Base-by-base conservation (phyloP, 352 stramenopile genomes). In the Phytophthora pluvialis region DNA sequence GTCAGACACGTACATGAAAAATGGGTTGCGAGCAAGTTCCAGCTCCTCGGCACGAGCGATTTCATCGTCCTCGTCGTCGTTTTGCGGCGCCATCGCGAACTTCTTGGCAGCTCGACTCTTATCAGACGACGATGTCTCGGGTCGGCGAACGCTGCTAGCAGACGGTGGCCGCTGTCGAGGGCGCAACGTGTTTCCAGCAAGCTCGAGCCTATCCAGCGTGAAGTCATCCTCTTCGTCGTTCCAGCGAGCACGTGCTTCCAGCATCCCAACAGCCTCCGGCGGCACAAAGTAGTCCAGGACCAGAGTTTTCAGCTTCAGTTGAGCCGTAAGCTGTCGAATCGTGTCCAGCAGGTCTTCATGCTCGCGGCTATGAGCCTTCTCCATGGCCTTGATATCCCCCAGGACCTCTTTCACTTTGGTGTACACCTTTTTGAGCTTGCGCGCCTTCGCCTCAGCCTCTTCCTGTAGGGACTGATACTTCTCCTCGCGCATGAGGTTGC, bases 381-480 rank as follows among this genome's bases (percentile, higher is more conserved):
- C 89, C 58, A 99, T 87, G 70, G 98, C 95, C 56, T 97, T 93
- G 45, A 99, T 88, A 52, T 99, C 97, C 5, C 69, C 69, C 50
- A 98, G 83, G 6, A 88, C 89, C 36, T 95, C 86, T 54, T 98
- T 97, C 48, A 98, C 82, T 54, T 93, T 91, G 5, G 71, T 80
- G 53, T 91, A 98, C 15, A 99, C 79, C 62, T 98, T 99, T 60
- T 98, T 98, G 32, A 99, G 82, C 70, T 99, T 99, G 9, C 93
- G 94, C 0, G 96, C 98, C 70, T 99, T 99, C 1, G 87, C 93
- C 44, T 98, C 88, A 5, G 97, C 94, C 66, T 99, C 94, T 64
- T 98, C 96, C 49, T 98, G 81, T 11, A 97, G 56, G 3, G 86
- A 90, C 58, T 90, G 80, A 63, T 93, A 93, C 64, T 94, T 86